Evolutionary conservation across 371 early-diverging fungal genomes (phyloP), one percentile per base, ranked within the genome.

Genomic region (Circinella minor): DNA sequence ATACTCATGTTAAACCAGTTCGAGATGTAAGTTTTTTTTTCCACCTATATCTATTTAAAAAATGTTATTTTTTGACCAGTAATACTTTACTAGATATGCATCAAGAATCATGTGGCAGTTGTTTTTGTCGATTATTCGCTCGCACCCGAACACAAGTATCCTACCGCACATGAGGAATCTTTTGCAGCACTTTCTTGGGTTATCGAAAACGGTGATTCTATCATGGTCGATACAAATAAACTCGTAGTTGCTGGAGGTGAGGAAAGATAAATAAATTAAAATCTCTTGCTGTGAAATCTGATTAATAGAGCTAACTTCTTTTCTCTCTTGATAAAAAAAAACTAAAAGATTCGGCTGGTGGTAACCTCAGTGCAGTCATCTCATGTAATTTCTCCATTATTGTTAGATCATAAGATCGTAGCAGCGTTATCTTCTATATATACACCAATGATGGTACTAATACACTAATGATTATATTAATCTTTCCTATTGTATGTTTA

Each of bases 141-240:
- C 4, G 70, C 71, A 10, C 78, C 81, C 3, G 81, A 81, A 38
- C 55, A n/a, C 13, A 71, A 67, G 4, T 81, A 66, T 43, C 81
- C 81, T 15, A 59, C 62, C n/a, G 73, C 72, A 4, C 51, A 73
- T 20, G 72, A 81, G 13, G 74, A 81, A 36, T 74, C 73, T 27
- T 61, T 76, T 57, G 66, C 64, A 9, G 73, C 77, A 5, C 43
- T 72, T 6, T 34, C 62, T 27, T 77, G 74, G 71, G 60, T 71
- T 17, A 27, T 63, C 48, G 69, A 60, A 11, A 67, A 74, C 43
- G 70, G 65, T 17, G 63, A 37, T 7, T 17, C 46, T 1, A 55
- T 73, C 20, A 67, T 71, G 8, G 63, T 73, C 6, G 65, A 77
- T 20, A 57, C 60, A 5, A 57, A 57, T 11, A 54, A 63, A 6